Percentiles rank a stretch among this genome's conserved stretches.
Evolutionary conservation across 768 basidiomycete genomes (phyloP).

Genomic region (Podaxis sp.): DNA sequence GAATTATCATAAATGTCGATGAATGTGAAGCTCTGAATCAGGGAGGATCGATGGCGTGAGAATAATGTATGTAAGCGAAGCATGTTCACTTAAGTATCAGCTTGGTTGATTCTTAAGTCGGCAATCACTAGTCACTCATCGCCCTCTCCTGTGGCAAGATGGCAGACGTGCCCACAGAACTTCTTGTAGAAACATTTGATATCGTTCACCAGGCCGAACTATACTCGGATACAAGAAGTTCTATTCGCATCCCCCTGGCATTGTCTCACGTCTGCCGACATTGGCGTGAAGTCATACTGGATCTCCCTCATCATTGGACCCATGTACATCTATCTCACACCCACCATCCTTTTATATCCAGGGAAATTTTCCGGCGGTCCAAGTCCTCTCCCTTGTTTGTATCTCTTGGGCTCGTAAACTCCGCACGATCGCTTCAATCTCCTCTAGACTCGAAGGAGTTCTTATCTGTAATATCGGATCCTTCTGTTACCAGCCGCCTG

Average conservation of each 20-base stretch:
- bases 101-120: too few species aligned
- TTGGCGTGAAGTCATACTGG: constrained; percentile 5
- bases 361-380: background rate
- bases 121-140: background rate
- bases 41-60: background rate
- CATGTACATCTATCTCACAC: constrained; percentile 7
- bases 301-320: constrained; percentile 9
- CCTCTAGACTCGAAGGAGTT: background rate
- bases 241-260: background rate
- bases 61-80: background rate
- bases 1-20: too few species aligned
- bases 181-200: constrained; percentile 7
- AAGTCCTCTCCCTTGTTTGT: background rate
- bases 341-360: background rate
- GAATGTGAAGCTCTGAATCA: too few species aligned
- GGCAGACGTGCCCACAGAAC: constrained; percentile 1
- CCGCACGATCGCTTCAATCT: background rate
- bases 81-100: background rate
- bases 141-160: background rate
- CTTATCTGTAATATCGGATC: background rate
- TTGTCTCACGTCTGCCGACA: constrained; percentile 7
- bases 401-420: constrained; percentile 1
- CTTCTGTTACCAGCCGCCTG: constrained; percentile 1
- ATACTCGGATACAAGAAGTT: constrained; percentile 6
- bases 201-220: constrained; percentile 3